Conservation (phyloP, 1,284 basidiomycete species). For the Fomitopsis pinicola region DNA sequence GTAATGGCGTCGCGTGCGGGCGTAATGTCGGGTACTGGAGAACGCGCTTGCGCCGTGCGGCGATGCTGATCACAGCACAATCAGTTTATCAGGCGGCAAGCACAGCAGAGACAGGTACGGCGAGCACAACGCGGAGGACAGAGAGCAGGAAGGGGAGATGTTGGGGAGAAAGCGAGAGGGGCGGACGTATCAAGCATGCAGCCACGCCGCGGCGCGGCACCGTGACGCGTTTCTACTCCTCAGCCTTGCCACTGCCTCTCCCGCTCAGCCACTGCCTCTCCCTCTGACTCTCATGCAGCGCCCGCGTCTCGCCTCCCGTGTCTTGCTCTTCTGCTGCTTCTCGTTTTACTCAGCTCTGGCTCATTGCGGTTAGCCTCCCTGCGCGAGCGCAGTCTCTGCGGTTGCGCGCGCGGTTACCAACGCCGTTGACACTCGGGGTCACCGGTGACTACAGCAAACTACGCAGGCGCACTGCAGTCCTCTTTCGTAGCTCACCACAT, state of each 20-base stretch:
- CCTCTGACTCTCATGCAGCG: not conserved
- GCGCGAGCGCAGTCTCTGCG: not conserved
- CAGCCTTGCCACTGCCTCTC: not conserved
- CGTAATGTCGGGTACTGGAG: slow-evolving; percentile 1
- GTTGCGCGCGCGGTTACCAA: not conserved
- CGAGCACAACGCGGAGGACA: not conserved
- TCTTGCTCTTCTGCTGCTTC: no score
- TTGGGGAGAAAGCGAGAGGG: not conserved
- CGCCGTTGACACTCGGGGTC: no score
- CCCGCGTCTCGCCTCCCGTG: not conserved
- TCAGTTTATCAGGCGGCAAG: not conserved
- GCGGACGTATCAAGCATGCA: not conserved
- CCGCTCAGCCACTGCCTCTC: not conserved
- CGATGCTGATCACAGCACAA: slow-evolving; percentile 1
- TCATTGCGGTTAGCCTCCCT: not conserved
- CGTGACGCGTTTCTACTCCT: slow-evolving; percentile 1
- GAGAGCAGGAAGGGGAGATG: not conserved
- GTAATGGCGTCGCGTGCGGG: slow-evolving; percentile 2
- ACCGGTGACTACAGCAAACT: no score
- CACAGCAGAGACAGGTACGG: not conserved
- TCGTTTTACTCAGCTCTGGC: not conserved
- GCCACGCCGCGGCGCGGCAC: not conserved
- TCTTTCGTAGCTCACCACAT: no score
- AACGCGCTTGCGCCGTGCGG: not conserved
- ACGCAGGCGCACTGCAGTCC: no score